Evolutionary conservation across 345 rosid species (phyloP).

Genomic region (Lagerstroemia speciosa): DNA sequence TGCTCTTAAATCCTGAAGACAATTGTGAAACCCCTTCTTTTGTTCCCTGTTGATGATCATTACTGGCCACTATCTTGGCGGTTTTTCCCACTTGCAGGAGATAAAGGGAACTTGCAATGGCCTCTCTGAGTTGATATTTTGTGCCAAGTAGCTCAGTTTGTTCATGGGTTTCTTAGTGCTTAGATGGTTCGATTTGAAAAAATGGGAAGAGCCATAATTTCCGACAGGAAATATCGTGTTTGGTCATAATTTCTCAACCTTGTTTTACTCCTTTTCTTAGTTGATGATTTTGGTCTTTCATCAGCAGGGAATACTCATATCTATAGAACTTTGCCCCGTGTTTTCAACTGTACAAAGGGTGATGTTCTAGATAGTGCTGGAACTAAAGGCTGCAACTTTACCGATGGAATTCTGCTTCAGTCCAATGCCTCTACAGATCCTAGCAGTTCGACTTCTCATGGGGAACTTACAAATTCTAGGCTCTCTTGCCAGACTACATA

Average conservation of each 20-base stretch:
- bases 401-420: slow-evolving; percentile 29
- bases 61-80: background rate
- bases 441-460: slow-evolving; percentile 25
- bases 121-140: background rate
- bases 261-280: background rate
- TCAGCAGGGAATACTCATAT: background rate
- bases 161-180: too few relatives aligned
- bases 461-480: slow-evolving; percentile 21
- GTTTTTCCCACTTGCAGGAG: background rate
- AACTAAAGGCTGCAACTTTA: slow-evolving; percentile 5
- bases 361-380: background rate
- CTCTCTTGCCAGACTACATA: slow-evolving; percentile 26
- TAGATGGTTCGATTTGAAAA: too few relatives aligned
- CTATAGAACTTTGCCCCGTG: slow-evolving; percentile 6
- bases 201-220: background rate
- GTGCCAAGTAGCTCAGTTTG: too few relatives aligned
- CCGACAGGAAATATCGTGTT: background rate
- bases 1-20: background rate
- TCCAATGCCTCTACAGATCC: slow-evolving; percentile 20
- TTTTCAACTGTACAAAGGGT: slow-evolving; percentile 9
- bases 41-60: background rate
- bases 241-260: background rate
- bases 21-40: background rate
- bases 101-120: background rate
- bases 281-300: background rate